Evolutionary conservation across 768 basidiomycete species (phyloP), one percentile per base, ranked within the genome.

Genomic region (Neoboletus brunneissimus): DNA sequence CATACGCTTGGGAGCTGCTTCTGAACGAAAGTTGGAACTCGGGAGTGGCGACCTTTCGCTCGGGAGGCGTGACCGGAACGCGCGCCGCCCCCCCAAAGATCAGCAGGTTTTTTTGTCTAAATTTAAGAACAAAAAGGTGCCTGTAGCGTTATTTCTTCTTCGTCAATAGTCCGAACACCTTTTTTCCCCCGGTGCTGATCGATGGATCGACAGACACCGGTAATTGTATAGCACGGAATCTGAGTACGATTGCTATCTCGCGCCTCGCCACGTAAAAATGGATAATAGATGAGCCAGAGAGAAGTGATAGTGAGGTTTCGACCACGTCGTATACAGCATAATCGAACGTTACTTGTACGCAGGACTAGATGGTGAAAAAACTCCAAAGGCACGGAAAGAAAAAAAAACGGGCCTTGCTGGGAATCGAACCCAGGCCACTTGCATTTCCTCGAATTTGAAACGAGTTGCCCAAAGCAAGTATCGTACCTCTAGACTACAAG

Each of bases 361-460:
- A 45, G 25, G 9, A n/a, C 8, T 25, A 16, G 22, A 48, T 16
- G 20, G 11, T 32, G 25, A 35, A 18, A 29, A 20, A 16, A 16
- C 27, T 3, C n/a, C 27, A 10, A 46, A 27, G 6, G n/a, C 10
- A 29, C 8, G 10, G 11, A 29, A 13, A 47, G 6, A 5, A 3
- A 9, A 32, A 15, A 38, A 25, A 25, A 18, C n/a, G 70, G 72
- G 73, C 73, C 70, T 72, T 63, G 62, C 73, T 69, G 73, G 68
- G 72, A 75, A 70, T 74, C 68, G 73, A 73, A 73, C 72, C 71
- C 71, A 75, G 70, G 71, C 62, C 72, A 73, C 72, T 73, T 70
- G 70, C 64, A 70, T 54, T 55, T 55, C 20, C 25, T 20, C 25
- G 2, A 29, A 53, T 40, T 23, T 16, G 11, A 23, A 13, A 25